Evolutionary conservation across 306 rosid genomes (phyloP).

Genomic region (Hippophae tibetana): DNA sequence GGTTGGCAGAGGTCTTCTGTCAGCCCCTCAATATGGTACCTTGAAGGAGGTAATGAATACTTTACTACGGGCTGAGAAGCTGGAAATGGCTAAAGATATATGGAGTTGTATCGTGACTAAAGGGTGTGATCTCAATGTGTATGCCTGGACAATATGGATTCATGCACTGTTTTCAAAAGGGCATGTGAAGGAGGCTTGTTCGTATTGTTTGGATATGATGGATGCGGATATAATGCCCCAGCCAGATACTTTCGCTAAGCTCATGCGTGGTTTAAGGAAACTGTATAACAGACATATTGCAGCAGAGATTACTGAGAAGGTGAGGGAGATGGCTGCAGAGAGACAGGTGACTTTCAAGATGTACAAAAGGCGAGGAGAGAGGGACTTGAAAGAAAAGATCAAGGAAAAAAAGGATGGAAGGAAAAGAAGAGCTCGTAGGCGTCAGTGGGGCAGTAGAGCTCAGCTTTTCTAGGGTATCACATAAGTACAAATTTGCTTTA

Average conservation of each 20-base stretch:
- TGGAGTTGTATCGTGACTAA: constrained; percentile 53
- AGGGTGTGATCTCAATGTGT: constrained; percentile 55
- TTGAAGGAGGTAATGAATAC: constrained; percentile 61
- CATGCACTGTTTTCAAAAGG: constrained; percentile 74
- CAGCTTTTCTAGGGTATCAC: constrained; percentile 25
- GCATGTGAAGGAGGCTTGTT: constrained; percentile 81
- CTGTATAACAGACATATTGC: constrained; percentile 61
- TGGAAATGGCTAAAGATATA: constrained; percentile 75
- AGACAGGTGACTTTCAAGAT: constrained; percentile 68
- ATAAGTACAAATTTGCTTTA: too few species aligned
- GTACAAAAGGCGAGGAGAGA: constrained; percentile 74
- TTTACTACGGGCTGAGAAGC: constrained; percentile 59
- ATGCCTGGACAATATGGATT: constrained; percentile 88
- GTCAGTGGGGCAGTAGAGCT: constrained; percentile 44
- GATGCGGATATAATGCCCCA: constrained; percentile 69
- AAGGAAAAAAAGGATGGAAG: constrained; percentile 63
- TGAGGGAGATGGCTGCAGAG: constrained; percentile 83
- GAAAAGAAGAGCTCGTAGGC: constrained; percentile 57
- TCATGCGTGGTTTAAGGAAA: constrained; percentile 63
- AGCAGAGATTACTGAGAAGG: constrained; percentile 82
- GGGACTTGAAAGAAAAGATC: constrained; percentile 60
- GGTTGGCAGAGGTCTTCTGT: constrained; percentile 60
- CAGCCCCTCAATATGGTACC: constrained; percentile 65
- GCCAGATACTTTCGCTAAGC: constrained; percentile 77
- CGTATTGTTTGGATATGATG: constrained; percentile 75